Base-by-base conservation (phyloP, 1,284 basidiomycete species). In the Cryptococcus maquisensis region DNA sequence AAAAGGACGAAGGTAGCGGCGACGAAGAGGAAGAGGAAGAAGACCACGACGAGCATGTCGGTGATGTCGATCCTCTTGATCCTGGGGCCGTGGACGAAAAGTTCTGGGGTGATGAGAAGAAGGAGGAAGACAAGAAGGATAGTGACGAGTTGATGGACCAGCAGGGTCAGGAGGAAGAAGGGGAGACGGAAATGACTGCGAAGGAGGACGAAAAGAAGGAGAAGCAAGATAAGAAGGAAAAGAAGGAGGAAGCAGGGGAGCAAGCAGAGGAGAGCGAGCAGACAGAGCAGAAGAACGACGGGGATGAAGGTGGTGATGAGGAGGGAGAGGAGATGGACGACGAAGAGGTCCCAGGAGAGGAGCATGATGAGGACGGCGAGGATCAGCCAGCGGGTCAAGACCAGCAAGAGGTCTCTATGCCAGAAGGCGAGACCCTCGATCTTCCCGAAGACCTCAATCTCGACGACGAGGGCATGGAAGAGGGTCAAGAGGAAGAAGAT, bases 31-130 rank as follows among this genome's bases (percentile, higher is more conserved):
- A 81, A 1, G 84, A 84, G 3, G 83, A 82, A 21, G 79, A 71
- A 24, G 72, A 80, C 3, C 84, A 86, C 40, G 91, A 97, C 43
- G 94, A 98, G 62, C 85, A 86, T 55, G 75, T 95, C 24, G 92
- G 86, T 26, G 83, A 94, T 57, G 80, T 97, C 41, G 92, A 96
- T 74, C 83, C 85, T 2, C 79, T 84, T n/a, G 93, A 97, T 74
- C 88, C 90, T 8, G 82, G 84, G 24, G 86, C 87, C 0, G 84
- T 97, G 10, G 95, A 98, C 69, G 95, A 98, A 77, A 98, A 98
- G 78, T 81, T 98, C 63, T 98, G 96, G 95, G 91, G 87, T 36
- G 88, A 93, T 60, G 87, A 94, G 60, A 70, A 78, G 26, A 79
- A 81, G 10, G 64, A 76, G 4, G 75, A 80, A 48, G 77, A 82